Evolutionary conservation across 1,284 basidiomycete genomes (phyloP), one percentile per base, ranked within the genome.

Genomic region (Sanghuangporus weigelae): DNA sequence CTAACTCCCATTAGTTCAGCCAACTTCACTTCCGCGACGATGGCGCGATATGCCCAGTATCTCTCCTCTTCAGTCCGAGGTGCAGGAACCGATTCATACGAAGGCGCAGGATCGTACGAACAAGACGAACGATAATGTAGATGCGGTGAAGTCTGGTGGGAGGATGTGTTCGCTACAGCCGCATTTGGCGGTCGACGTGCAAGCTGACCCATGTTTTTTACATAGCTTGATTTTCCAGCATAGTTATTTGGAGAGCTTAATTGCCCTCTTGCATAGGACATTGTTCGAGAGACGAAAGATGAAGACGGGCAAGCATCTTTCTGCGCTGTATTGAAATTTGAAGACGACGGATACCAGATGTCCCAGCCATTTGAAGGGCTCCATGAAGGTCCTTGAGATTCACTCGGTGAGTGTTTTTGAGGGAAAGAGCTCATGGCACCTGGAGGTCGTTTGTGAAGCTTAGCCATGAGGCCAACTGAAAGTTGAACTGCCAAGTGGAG

Each of bases 31-130:
- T 65, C 64, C 4, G 64, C 64, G 14, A 56, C 51, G 14, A 65
- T 40, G 11, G 60, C 60, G 16, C 64, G 54, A 36, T 55, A 63
- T 26, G 64, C 64, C 64, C 64, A 65, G 38, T 65, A 62, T 26
- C 55, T 36, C 55, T 65, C 64, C 2, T n/a, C 42, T 5, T 48
- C 42, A 11, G 64, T 59, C 31, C 36, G 12, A 4, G 64, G 55
- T 6, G 19, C 50, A 36, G 48, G 55, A 11, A 48, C 39, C 4
- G 26, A 31, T 35, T 26, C 36, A 26, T 55, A 31, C 26, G 16
- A 46, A 7, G 44, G 44, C n/a, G 44, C 16, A n/a, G 16, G 44
- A 46, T 19, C 16, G 16, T 46, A 19, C 10, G 44, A 46, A 6
- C 10, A 1, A 19, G 7, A 19, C 26, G 36, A 36, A 21, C 50